These are phyloP conservation scores for Fusarium veterinarium DNA, from an alignment of 2,329 filamentous ascomycete species.

Conservation along the genomic window DNA sequence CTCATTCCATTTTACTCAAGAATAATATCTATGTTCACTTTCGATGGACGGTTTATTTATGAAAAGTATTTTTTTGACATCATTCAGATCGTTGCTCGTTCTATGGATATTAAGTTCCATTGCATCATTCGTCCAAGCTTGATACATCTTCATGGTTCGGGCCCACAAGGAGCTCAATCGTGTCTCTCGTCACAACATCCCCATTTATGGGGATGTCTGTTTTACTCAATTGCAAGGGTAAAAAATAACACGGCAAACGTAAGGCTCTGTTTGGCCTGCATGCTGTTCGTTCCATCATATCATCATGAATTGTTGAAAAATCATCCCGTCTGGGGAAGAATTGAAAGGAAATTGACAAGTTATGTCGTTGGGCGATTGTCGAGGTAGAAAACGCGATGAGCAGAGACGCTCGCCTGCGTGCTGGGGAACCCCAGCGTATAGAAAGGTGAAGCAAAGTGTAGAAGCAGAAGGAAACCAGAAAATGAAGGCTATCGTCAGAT, in stretches of 20 bases:
- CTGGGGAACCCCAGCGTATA: conserved; percentile 22
- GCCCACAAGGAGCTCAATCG: conserved; percentile 25
- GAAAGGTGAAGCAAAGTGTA: conserved; percentile 20
- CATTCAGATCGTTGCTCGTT: conserved; percentile 44
- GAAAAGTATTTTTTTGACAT: conserved; percentile 12
- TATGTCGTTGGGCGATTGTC: conserved; percentile 11
- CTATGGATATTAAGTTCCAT: conserved; percentile 42
- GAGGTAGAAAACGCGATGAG: conserved; percentile 15
- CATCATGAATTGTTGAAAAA: conserved; percentile 43
- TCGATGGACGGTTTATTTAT: neutral
- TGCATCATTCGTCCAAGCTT: conserved; percentile 19
- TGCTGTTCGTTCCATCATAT: conserved; percentile 47
- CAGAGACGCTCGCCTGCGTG: conserved; percentile 9
- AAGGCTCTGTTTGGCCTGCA: conserved; percentile 44
- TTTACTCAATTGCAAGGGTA: conserved; percentile 26
- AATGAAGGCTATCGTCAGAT: conserved; percentile 33
- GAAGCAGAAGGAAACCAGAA: conserved; percentile 10
- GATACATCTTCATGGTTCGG: conserved; percentile 7
- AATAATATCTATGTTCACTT: neutral
- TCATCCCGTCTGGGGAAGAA: conserved; percentile 21
- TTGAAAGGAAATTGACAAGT: conserved; percentile 25
- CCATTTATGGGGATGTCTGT: conserved; percentile 4
- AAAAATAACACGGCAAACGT: conserved; percentile 38
- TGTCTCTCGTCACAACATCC: conserved; percentile 31
- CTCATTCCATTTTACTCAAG: neutral